phyloP scores from a whole-genome alignment of 345 rosid genomes.

The Garcia nutans region DNA sequence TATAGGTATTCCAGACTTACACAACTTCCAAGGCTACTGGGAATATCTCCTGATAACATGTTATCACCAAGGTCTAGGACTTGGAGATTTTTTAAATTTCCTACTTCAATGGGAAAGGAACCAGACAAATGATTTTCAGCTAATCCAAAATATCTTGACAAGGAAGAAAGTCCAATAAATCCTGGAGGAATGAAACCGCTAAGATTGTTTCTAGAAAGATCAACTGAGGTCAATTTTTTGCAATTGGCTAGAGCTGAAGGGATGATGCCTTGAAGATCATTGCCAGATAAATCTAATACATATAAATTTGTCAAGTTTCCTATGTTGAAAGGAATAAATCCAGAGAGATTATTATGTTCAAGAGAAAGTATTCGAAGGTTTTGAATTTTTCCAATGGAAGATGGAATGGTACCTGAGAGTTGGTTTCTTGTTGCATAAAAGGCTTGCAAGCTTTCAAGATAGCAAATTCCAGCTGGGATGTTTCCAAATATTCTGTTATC shows the following conservation, averaged over 20 bases:
- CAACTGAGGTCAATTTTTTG: background rate
- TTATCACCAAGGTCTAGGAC: constrained; percentile 19
- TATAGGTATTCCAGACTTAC: constrained; percentile 9
- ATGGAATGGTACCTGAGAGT: constrained; percentile 13
- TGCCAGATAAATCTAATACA: no score
- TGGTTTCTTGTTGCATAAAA: background rate
- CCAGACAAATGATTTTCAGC: constrained; percentile 28
- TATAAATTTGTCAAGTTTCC: no score
- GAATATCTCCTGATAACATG: constrained; percentile 28
- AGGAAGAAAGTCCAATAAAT: constrained; percentile 21
- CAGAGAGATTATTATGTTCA: background rate
- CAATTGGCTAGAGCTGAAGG: constrained; percentile 2
- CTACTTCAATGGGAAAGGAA: constrained; percentile 23
- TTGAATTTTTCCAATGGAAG: constrained; percentile 2
- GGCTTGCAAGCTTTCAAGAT: background rate
- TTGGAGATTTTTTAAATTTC: background rate
- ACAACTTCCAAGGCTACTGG: constrained; percentile 18
- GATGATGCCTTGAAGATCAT: no score
- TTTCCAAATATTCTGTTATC: background rate
- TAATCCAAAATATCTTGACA: constrained; percentile 25
- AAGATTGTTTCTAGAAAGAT: constrained; percentile 12
- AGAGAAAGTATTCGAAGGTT: background rate
- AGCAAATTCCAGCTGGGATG: constrained; percentile 1
- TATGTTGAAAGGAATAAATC: no score
- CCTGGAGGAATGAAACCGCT: constrained; percentile 29